A percentile compares a stretch with the other conserved stretches of the same genome.
Evolutionary conservation across 179 eudicot genomes (phyloP).

Genomic region (Carnegiea gigantea): DNA sequence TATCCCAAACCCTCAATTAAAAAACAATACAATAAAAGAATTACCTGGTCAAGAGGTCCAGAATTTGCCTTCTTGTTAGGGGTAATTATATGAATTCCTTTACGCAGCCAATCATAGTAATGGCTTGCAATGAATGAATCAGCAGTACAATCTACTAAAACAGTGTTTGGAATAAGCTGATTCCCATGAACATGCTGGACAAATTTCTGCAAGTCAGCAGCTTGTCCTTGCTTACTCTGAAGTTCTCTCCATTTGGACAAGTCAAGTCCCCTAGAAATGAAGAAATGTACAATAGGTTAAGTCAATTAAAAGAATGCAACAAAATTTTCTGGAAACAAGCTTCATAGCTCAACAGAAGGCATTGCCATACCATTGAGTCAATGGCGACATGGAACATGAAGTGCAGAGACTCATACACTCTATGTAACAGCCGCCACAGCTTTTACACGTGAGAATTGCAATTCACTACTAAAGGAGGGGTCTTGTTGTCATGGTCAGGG

Average conservation of each 20-base stretch:
- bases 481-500: background rate
- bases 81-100: slow-evolving; percentile 88
- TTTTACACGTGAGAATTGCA: background rate
- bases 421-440: background rate
- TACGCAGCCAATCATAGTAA: slow-evolving; percentile 83
- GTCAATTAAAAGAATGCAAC: background rate
- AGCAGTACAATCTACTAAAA: slow-evolving; percentile 90
- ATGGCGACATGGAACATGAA: background rate
- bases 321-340: background rate
- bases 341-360: background rate
- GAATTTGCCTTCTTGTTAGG: slow-evolving; percentile 99
- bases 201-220: slow-evolving; percentile 73
- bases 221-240: slow-evolving; percentile 62
- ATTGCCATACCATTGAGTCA: background rate
- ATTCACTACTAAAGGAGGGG: background rate
- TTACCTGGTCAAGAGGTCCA: slow-evolving; percentile 99
- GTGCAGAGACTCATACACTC: background rate
- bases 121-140: slow-evolving; percentile 69
- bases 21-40: background rate
- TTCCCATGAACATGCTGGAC: slow-evolving; percentile 87
- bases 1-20: background rate
- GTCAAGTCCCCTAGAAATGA: slow-evolving; percentile 66
- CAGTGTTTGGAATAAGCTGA: slow-evolving; percentile 92
- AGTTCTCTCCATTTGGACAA: slow-evolving; percentile 85
- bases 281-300: slow-evolving; percentile 3